phyloP scores from a whole-genome alignment of 2,329 filamentous ascomycete genomes.

The Xylariales sp. region DNA sequence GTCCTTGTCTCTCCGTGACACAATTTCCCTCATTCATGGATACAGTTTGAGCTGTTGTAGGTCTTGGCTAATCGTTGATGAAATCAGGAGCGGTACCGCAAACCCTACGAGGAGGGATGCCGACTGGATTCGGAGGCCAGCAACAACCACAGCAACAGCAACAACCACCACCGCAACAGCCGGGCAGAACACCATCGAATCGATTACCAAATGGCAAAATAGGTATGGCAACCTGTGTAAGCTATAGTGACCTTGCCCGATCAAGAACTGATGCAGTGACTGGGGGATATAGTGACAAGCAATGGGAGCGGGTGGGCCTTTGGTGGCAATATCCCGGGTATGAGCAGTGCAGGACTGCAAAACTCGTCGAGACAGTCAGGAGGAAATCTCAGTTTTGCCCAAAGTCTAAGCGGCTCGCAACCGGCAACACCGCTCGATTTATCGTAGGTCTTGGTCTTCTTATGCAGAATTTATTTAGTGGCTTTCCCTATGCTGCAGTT shows the following conservation, averaged over 20 bases:
- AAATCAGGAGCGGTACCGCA: constrained; percentile 54
- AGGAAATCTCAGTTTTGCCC: constrained; percentile 61
- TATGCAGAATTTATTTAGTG: constrained; percentile 8
- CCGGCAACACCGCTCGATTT: constrained; percentile 57
- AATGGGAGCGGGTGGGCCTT: constrained; percentile 58
- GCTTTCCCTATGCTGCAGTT: constrained; percentile 19
- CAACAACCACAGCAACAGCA: constrained; percentile 42
- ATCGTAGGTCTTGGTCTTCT: constrained; percentile 65
- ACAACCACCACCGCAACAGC: constrained; percentile 44
- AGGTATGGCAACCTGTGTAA: constrained; percentile 40
- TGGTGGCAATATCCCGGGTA: constrained; percentile 55
- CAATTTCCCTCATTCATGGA: too few relatives aligned
- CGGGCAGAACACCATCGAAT: constrained; percentile 49
- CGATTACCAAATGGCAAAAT: constrained; percentile 63
- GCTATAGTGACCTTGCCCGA: constrained; percentile 5
- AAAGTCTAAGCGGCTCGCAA: constrained; percentile 60
- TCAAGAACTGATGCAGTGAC: constrained; percentile 20
- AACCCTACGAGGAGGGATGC: constrained; percentile 58
- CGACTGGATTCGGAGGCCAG: constrained; percentile 54
- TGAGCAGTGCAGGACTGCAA: constrained; percentile 51
- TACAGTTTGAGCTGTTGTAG: too few relatives aligned
- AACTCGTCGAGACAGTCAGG: constrained; percentile 50
- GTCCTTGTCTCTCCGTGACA: too few relatives aligned
- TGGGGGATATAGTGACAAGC: constrained; percentile 38
- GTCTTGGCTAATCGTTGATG: constrained; percentile 28